phyloP scores from a whole-genome alignment of 2,329 filamentous ascomycete species.

The Clonostachys byssicola region DNA sequence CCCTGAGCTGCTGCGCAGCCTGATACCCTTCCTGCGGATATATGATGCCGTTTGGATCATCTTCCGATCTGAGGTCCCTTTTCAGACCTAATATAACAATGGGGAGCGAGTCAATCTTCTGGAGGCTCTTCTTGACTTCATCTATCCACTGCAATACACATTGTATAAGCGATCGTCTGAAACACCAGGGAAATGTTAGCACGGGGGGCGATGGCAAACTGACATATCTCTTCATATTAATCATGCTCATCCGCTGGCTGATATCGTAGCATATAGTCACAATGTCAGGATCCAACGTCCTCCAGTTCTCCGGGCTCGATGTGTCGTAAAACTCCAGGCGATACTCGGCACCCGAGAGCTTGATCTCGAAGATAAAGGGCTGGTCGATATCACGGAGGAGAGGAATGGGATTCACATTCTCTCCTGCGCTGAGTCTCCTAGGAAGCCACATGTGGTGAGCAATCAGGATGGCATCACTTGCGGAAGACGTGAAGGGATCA shows the following conservation, averaged over 20 bases:
- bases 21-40: constrained; percentile 58
- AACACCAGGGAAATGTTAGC: not conserved
- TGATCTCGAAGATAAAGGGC: constrained; percentile 55
- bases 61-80: constrained; percentile 53
- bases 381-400: constrained; percentile 55
- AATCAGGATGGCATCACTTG: not conserved
- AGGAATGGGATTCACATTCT: constrained; percentile 34
- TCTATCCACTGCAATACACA: constrained; percentile 46
- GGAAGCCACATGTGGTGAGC: not conserved
- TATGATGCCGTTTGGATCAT: constrained; percentile 55
- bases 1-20: constrained; percentile 52
- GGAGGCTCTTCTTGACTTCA: constrained; percentile 44
- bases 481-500: not conserved
- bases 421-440: constrained; percentile 48
- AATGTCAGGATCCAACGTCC: constrained; percentile 51
- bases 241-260: constrained; percentile 50
- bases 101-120: constrained; percentile 42
- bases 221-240: constrained; percentile 54
- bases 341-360: constrained; percentile 28
- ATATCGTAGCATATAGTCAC: constrained; percentile 60
- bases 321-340: constrained; percentile 59
- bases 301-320: constrained; percentile 54
- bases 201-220: constrained; percentile 10
- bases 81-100: constrained; percentile 56
- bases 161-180: not conserved